Conservation (phyloP, 2,329 filamentous ascomycete genomes). For the Bipolaris victoriae region DNA sequence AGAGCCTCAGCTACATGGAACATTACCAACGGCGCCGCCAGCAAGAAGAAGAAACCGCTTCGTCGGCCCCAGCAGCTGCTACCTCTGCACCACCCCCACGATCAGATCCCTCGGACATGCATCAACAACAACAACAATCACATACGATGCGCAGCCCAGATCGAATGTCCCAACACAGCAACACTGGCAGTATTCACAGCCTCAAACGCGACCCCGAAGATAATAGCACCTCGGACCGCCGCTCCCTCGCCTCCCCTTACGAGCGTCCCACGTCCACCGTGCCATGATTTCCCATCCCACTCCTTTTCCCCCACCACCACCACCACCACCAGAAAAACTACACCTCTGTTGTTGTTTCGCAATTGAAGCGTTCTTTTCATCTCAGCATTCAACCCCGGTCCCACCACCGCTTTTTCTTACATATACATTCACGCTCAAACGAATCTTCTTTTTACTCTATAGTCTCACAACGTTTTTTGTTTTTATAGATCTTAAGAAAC, state of each 20-base stretch:
- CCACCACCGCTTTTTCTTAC: too few species aligned
- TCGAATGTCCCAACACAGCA: constrained; percentile 43
- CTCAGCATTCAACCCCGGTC: too few species aligned
- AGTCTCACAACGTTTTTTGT: too few species aligned
- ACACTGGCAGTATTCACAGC: constrained; percentile 43
- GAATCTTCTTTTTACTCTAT: too few species aligned
- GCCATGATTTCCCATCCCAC: not conserved
- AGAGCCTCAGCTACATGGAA: constrained; percentile 37
- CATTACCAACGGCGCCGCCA: constrained; percentile 39
- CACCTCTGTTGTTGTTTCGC: too few species aligned
- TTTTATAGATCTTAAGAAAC: too few species aligned
- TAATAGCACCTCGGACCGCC: too few species aligned
- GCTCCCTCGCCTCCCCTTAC: constrained; percentile 7
- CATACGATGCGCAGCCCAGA: constrained; percentile 37
- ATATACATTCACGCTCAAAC: too few species aligned
- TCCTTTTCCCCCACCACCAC: too few species aligned
- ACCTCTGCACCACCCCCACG: constrained; percentile 22
- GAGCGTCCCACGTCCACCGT: constrained; percentile 14
- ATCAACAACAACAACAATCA: constrained; percentile 23
- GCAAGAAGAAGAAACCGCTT: constrained; percentile 33
- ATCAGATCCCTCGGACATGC: constrained; percentile 29
- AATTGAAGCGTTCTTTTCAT: too few species aligned
- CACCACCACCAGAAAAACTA: too few species aligned
- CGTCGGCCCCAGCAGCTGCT: constrained; percentile 1
- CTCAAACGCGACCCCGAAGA: constrained; percentile 44